Conservation (phyloP, 1,284 basidiomycete genomes). For the Phylloboletellus chloephorus region DNA sequence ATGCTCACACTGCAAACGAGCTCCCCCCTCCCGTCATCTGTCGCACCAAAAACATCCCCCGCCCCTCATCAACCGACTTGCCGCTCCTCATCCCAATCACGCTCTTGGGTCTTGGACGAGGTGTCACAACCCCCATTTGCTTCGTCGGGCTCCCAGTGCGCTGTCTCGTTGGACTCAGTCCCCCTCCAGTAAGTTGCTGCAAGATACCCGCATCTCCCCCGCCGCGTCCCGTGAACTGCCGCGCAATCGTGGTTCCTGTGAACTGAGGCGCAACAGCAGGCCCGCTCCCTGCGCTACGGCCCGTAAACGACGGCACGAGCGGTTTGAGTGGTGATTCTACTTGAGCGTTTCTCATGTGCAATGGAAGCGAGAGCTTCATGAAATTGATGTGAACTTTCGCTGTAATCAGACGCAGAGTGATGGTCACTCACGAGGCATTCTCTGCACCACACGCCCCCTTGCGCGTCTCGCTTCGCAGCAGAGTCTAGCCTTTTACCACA, state of each 20-base stretch:
- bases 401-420: slow-evolving; percentile 4
- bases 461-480: slow-evolving; percentile 67
- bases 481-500: slow-evolving; percentile 79
- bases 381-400: slow-evolving; percentile 12
- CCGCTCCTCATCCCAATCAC: slow-evolving; percentile 54
- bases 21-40: slow-evolving; percentile 61
- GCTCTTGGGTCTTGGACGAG: slow-evolving; percentile 54
- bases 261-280: slow-evolving; percentile 44
- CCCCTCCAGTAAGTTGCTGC: slow-evolving; percentile 62
- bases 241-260: slow-evolving; percentile 65
- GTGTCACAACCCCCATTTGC: slow-evolving; percentile 37
- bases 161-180: slow-evolving; percentile 56
- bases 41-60: slow-evolving; percentile 60
- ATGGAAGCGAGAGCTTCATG: slow-evolving; percentile 53
- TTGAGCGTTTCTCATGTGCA: slow-evolving; percentile 40
- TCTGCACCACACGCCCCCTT: slow-evolving; percentile 74
- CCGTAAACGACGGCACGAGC: slow-evolving; percentile 44
- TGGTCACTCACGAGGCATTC: slow-evolving; percentile 63
- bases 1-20: slow-evolving; percentile 23
- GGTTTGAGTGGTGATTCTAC: slow-evolving; percentile 42
- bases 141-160: slow-evolving; percentile 52
- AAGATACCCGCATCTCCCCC: slow-evolving; percentile 42
- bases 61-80: slow-evolving; percentile 55
- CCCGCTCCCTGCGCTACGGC: slow-evolving; percentile 33
- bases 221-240: slow-evolving; percentile 66